Evolutionary conservation across 495 filamentous ascomycete genomes (phyloP), one percentile per base, ranked within the genome.

Genomic region (Glonium stellatum): DNA sequence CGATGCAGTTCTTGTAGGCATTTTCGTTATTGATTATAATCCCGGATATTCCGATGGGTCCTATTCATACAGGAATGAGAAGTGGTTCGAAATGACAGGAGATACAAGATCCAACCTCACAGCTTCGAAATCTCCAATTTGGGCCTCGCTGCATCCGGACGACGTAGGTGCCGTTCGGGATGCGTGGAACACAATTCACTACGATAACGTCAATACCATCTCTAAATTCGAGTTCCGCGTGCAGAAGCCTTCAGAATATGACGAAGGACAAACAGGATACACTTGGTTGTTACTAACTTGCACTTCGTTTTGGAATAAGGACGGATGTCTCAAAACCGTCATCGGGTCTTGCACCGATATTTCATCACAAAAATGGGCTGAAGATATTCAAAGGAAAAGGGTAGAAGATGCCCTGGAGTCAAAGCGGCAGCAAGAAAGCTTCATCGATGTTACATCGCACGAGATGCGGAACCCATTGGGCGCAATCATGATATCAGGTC

Each of bases 401-500:
- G 57, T 52, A 15, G 64, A 64, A 5, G 63, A 58, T 19, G 70
- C 70, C 4, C 31, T 66, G 13, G 62, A 64, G 21, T 51, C 54
- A 12, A 68, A 67, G 54, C 57, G 62, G 8, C 65, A 61, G 12
- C 58, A 61, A 18, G 69, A 72, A 35, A 56, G 65, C 13, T 72
- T 72, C 57, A 64, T 64, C n/a, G 70, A 72, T 53, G 62, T 61
- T 5, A 71, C 69, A 1, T 50, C 22, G 6, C 69, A 72, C 54
- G 70, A 72, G 59, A 69, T 71, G 63, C 39, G 66, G 19, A 62
- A 71, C 49, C 68, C 68, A 5, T 53, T 70, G 2, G 62, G 63
- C 39, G 70, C 70, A 3, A 69, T 72, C 31, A 60, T 64, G 21
- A 67, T 67, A 19, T 66, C 52, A 54, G 25, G 35, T 54, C 31